Percentiles rank a stretch among this genome's conserved stretches.
Conservation (phyloP, 1,284 basidiomycete genomes). For the Moesziomyces aphidis region DNA sequence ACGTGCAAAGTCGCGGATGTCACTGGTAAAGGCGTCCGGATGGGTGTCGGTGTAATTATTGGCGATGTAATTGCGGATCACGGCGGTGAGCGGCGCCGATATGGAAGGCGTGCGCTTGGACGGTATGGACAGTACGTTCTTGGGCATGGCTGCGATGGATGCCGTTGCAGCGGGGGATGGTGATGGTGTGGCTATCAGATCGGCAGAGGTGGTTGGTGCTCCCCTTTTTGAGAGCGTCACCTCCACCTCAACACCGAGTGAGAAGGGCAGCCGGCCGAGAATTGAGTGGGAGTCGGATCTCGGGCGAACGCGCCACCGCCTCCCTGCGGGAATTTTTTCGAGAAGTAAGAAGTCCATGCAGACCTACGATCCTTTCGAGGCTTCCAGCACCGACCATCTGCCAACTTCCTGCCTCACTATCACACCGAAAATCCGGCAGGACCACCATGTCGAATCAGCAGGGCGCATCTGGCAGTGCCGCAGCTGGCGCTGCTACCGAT, state of each 20-base stretch:
- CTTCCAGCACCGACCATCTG: too few relatives aligned
- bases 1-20: constrained; percentile 78
- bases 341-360: too few relatives aligned
- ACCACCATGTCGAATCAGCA: constrained; percentile 21
- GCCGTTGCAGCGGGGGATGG: neutral
- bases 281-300: too few relatives aligned
- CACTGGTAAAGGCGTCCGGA: constrained; percentile 86
- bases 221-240: neutral
- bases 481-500: constrained; percentile 5
- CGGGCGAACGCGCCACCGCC: too few relatives aligned
- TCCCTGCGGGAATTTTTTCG: too few relatives aligned
- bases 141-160: constrained; percentile 33
- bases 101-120: constrained; percentile 48
- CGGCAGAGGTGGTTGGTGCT: too few relatives aligned
- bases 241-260: constrained; percentile 32
- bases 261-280: too few relatives aligned
- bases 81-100: constrained; percentile 50
- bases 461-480: constrained; percentile 13
- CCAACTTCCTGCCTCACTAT: too few relatives aligned
- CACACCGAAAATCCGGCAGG: neutral
- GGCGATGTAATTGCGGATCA: constrained; percentile 79
- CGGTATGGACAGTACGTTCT: constrained; percentile 61
- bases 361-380: too few relatives aligned
- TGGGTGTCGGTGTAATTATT: constrained; percentile 79
- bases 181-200: neutral